Conservation (phyloP, 2,329 filamentous ascomycete genomes). For the Fragosphaeria purpurea region DNA sequence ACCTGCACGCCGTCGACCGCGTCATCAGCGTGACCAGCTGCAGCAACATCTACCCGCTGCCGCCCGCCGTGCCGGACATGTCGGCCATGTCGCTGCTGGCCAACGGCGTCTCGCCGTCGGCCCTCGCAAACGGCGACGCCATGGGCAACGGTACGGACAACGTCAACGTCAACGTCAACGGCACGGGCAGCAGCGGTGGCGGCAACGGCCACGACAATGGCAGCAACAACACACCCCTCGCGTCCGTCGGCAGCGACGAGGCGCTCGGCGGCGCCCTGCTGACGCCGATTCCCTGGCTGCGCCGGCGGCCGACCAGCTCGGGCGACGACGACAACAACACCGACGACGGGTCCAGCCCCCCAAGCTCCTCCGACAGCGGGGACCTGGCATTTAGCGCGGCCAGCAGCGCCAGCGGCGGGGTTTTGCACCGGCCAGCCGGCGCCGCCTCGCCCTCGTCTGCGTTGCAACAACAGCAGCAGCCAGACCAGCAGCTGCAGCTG, state of each 20-base stretch:
- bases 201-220: slow-evolving; percentile 23
- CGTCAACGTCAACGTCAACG: slow-evolving; percentile 12
- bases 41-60: slow-evolving; percentile 72
- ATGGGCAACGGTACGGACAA: slow-evolving; percentile 18
- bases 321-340: slow-evolving; percentile 10
- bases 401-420: slow-evolving; percentile 12
- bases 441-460: not conserved
- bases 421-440: not conserved
- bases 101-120: slow-evolving; percentile 43
- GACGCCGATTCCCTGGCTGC: slow-evolving; percentile 86
- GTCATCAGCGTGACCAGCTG: slow-evolving; percentile 83
- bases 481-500: slow-evolving; percentile 8
- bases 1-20: slow-evolving; percentile 82
- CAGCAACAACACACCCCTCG: slow-evolving; percentile 15
- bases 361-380: slow-evolving; percentile 7
- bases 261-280: slow-evolving; percentile 82
- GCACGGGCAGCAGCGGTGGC: slow-evolving; percentile 20
- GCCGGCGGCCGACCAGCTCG: slow-evolving; percentile 22
- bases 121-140: slow-evolving; percentile 46
- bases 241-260: slow-evolving; percentile 48
- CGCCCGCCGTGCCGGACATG: slow-evolving; percentile 51
- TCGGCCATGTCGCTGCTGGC: slow-evolving; percentile 41
- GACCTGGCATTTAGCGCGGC: slow-evolving; percentile 8
- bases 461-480: not conserved
- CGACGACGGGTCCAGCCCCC: slow-evolving; percentile 12